Conservation (phyloP, 257 asterid genomes). For the Fraxinus quadrangulata region DNA sequence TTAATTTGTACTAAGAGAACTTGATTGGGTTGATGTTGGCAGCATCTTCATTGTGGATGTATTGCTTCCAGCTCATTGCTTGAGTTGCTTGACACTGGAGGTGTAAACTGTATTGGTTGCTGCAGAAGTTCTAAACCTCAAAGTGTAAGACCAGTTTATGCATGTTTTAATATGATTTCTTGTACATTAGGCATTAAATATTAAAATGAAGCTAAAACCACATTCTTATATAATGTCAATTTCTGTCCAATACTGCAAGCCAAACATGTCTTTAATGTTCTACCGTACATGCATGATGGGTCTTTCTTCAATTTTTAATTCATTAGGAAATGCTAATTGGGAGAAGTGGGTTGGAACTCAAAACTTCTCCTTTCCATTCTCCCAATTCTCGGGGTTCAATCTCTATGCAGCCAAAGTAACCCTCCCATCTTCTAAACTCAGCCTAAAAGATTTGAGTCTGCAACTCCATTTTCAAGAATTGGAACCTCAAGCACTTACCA, state of each 20-base stretch:
- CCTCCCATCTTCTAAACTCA: neutral
- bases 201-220: neutral
- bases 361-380: neutral
- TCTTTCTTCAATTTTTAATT: no score
- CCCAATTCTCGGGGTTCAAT: neutral
- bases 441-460: neutral
- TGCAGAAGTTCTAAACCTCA: constrained; percentile 44
- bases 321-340: no score
- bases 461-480: neutral
- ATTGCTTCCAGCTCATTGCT: constrained; percentile 75
- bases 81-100: constrained; percentile 80
- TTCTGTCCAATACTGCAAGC: neutral
- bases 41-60: constrained; percentile 98
- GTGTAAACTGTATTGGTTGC: constrained; percentile 75
- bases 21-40: constrained; percentile 30
- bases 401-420: neutral
- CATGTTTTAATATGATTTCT: constrained; percentile 10
- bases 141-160: constrained; percentile 54
- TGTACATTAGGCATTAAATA: neutral
- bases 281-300: no score
- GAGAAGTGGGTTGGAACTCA: neutral
- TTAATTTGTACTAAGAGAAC: constrained; percentile 9
- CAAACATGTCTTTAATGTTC: neutral
- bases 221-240: no score
- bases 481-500: neutral